phyloP scores from a whole-genome alignment of 2,329 filamentous ascomycete genomes.

The Geosmithia flava region DNA sequence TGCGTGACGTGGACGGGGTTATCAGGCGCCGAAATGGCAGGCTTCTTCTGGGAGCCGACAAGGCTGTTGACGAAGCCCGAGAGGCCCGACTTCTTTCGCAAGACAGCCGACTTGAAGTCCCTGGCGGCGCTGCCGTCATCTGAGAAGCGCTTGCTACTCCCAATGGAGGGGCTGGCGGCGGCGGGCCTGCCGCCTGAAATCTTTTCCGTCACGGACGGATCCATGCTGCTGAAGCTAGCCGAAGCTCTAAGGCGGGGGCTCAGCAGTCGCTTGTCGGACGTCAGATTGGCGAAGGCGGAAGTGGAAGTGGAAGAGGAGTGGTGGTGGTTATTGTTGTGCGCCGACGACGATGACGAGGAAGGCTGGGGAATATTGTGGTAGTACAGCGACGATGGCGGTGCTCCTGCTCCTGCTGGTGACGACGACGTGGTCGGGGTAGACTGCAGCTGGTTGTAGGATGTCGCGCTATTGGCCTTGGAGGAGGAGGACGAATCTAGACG shows the following conservation, averaged over 20 bases:
- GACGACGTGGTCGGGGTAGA: slow-evolving; percentile 16
- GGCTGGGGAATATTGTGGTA: slow-evolving; percentile 3
- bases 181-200: slow-evolving; percentile 14
- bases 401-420: slow-evolving; percentile 11
- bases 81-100: slow-evolving; percentile 80
- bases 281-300: slow-evolving; percentile 31
- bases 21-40: slow-evolving; percentile 92
- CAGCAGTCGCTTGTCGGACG: slow-evolving; percentile 35
- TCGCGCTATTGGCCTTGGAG: slow-evolving; percentile 16
- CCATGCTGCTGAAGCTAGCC: slow-evolving; percentile 34
- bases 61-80: slow-evolving; percentile 76
- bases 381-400: not conserved
- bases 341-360: slow-evolving; percentile 1
- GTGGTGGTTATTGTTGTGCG: slow-evolving; percentile 3
- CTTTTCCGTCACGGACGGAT: slow-evolving; percentile 23
- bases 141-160: slow-evolving; percentile 57
- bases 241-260: slow-evolving; percentile 52
- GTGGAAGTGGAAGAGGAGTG: slow-evolving; percentile 12
- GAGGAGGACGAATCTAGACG: slow-evolving; percentile 41
- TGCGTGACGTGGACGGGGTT: slow-evolving; percentile 98
- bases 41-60: slow-evolving; percentile 76
- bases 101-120: slow-evolving; percentile 45
- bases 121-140: slow-evolving; percentile 59
- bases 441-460: slow-evolving; percentile 3
- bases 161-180: not conserved